A percentile compares a stretch with the other conserved stretches of the same genome.
These are phyloP conservation scores for Posidonia oceanica DNA, from an alignment of 116 monocot genomes.

Conservation along the genomic window DNA sequence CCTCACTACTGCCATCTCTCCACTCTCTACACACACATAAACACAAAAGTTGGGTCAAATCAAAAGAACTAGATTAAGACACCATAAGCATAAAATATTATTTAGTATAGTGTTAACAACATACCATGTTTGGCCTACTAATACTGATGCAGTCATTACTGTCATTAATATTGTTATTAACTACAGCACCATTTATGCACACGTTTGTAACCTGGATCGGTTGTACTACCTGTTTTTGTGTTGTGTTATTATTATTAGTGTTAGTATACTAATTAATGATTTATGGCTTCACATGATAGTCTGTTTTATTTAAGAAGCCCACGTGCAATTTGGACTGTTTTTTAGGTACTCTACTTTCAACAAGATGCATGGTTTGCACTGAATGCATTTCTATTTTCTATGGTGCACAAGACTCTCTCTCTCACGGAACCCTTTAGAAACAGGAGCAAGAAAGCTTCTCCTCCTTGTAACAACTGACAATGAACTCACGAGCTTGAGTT, in stretches of 20 bases:
- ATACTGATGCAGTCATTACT: background rate
- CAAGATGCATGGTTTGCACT: background rate
- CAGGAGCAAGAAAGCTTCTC: no score
- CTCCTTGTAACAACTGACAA: no score
- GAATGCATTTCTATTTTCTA: background rate
- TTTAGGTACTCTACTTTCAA: background rate
- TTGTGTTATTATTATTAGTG: background rate
- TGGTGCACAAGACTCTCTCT: background rate
- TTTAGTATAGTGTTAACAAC: background rate
- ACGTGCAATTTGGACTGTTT: background rate
- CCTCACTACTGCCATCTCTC: background rate
- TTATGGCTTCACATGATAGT: background rate
- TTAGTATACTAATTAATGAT: background rate
- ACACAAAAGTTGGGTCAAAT: background rate
- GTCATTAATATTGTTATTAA: background rate
- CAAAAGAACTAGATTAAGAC: conserved; percentile 2
- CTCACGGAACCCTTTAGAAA: no score
- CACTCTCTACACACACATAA: background rate
- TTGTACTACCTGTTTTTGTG: background rate
- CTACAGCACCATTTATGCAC: background rate
- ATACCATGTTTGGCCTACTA: conserved; percentile 4
- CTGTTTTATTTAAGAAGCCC: background rate
- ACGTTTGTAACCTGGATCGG: background rate
- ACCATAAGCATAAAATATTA: background rate
- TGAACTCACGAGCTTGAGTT: no score